Base-by-base conservation (phyloP, 495 filamentous ascomycete genomes). In the Friedmanniomyces simplex region DNA sequence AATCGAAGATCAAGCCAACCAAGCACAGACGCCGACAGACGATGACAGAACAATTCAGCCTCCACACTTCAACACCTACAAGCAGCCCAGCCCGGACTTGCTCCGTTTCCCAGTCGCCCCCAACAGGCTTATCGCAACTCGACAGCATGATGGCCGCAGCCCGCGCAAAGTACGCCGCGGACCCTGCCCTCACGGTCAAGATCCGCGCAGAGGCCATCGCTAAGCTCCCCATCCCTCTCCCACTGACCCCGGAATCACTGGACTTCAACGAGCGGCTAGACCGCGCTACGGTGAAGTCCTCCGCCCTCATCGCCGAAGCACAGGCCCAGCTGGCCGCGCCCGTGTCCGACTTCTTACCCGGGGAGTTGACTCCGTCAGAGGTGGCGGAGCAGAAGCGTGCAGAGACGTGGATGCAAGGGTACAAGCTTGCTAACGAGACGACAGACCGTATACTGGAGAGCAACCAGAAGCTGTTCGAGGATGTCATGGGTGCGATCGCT, bases 191-290 rank as follows among this genome's bases (percentile, higher is more conserved):
- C 8, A 10, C 37, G 22, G 12, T 32, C 6, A n/a, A 41, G 13
- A 43, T 54, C 36, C 30, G 39, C 5, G 36, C 39, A 11, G 22
- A 43, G 7, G 52, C 37, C 14, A 16, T 25, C 4, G 7, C 41
- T 10, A 26, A 30, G 5, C 54, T 49, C 16, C 24, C 32, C 1
- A 34, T 6, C 2, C 41, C 25, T 16, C 25, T 56, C 1, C 39
- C 54, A 28, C 43, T 20, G 12, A 56, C 54, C 1, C 43, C 54
- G 16, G 21, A 28, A 11, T 2, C 52, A 11, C 21, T 48, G 11
- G 54, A 56, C 43, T 34, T 48, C 28, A 24, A 18, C 22, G 54
- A 34, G 41, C 43, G 54, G 22, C 11, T 49, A 2, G 54, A 56
- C 22, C 11, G 32, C 22, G 39, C 41, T 20, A 28, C 8, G 41